Conservation (phyloP, 176 grass and related monocot species). For the Tillandsia fasciculata region DNA sequence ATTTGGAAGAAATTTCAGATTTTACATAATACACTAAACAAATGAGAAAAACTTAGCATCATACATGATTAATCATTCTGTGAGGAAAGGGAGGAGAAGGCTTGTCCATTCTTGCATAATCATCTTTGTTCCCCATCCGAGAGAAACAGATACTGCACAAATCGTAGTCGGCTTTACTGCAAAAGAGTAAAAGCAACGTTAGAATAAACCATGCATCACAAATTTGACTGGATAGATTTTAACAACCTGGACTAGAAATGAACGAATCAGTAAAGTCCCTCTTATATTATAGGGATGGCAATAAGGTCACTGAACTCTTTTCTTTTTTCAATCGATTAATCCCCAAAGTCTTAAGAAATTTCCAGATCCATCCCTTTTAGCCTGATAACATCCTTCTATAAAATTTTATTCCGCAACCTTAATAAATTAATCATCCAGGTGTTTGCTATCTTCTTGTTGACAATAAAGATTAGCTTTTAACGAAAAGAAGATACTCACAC, state of each 20-base stretch:
- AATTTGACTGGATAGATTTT: not conserved
- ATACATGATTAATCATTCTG: not conserved
- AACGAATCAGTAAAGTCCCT: not conserved
- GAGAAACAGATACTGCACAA: conserved; percentile 73
- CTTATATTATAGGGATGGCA: no score
- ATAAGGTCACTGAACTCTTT: no score
- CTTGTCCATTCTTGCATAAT: conserved; percentile 15
- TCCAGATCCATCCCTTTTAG: no score
- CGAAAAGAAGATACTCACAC: no score
- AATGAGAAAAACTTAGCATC: not conserved
- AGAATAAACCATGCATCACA: not conserved
- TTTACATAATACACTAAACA: not conserved
- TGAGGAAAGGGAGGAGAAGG: not conserved
- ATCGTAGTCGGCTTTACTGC: conserved; percentile 87
- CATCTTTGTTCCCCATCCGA: conserved; percentile 37
- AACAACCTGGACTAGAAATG: not conserved
- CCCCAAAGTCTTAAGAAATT: no score
- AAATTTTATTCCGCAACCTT: no score
- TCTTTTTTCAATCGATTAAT: no score
- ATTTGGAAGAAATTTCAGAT: conserved; percentile 1
- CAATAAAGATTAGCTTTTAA: no score
- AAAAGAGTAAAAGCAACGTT: conserved; percentile 17
- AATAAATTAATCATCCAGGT: no score
- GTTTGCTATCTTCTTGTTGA: no score
- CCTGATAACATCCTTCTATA: no score